Percentiles rank a stretch among this genome's conserved stretches.
Evolutionary conservation across 192 early-diverging fungal species (phyloP).

Genomic region (Entomortierella lignicola): DNA sequence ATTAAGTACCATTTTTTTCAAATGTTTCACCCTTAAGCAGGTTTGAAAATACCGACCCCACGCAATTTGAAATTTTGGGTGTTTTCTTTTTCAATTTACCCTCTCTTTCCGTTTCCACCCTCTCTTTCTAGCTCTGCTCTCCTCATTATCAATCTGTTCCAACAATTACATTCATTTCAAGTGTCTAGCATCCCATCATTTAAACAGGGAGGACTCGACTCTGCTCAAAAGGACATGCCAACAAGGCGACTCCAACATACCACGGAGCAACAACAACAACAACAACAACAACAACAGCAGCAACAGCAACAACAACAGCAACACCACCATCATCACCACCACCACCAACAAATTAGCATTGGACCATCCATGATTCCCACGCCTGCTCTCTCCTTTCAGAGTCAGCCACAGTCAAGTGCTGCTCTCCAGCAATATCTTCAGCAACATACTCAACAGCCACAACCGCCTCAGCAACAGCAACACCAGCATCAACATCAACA

Average conservation of each 20-base stretch:
- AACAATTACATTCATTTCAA: not conserved
- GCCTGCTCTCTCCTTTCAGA: not conserved
- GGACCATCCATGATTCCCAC: not conserved
- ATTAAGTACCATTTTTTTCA: too few species aligned
- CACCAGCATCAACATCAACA: constrained; percentile 23
- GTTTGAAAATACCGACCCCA: not conserved
- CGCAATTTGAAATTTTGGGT: not conserved
- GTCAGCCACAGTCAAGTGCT: not conserved
- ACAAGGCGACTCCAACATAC: not conserved
- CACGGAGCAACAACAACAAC: not conserved
- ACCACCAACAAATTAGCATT: not conserved
- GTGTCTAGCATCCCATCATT: constrained; percentile 1
- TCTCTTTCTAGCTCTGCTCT: not conserved
- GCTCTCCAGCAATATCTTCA: constrained; percentile 4
- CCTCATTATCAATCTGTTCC: not conserved
- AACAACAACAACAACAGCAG: constrained; percentile 5
- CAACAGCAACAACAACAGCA: too few species aligned
- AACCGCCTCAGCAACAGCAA: constrained; percentile 6
- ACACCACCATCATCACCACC: too few species aligned
- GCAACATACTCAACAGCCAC: not conserved
- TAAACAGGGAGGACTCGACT: not conserved
- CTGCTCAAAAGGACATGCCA: not conserved
- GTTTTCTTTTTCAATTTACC: not conserved
- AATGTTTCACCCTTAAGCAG: constrained; percentile 2
- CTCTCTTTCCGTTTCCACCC: not conserved